Base-by-base conservation (phyloP, 129 eudicot species). In the sunflower (Helianthus annuus) region DNA sequence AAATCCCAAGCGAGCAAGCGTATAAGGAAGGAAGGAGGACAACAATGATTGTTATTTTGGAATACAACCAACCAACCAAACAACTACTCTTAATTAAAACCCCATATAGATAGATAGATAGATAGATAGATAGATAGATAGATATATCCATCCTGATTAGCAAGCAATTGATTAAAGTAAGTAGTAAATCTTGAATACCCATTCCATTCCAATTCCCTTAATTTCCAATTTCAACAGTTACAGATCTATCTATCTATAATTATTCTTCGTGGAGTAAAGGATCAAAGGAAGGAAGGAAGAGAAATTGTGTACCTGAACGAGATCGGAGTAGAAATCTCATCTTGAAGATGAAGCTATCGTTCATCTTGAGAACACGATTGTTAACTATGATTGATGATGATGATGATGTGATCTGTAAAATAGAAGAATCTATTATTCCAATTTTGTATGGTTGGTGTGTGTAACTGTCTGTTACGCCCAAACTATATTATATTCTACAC, bases 311-410 rank as follows among this genome's bases (percentile, higher is more conserved):
- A 77, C 81, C 81, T 62, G 81, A 62, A 70, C 66, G 76, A 70
- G 81, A 78, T 70, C 71, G 66, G 66, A 63, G 66, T 0, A 78
- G 44, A 27, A 51, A 66, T 70, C 24, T 70, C 24, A 70, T 61
- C 76, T 52, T 78, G 76, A 78, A 52, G 48, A 70, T 40, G 40
- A 69, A 52, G 19, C 48, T 45, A 27, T 76, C 75, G 14, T 68
- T 59, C 80, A 67, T 76, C 69, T 29, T 24, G 53, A 56, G 8
- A 58, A 32, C 48, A 61, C 60, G 36, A 32, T 32, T 32, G 36
- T 32, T 32, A 27, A 27, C 3, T 27, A 27, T 27, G 32, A 27
- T 27, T 27, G 32, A 27, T 27, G 32, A 19, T 19, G 22, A 19
- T 19, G 36, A 32, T 32, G 4, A 2, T 61, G 49, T 51, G 70